Evolutionary conservation across 352 stramenopile species (phyloP).

Genomic region (Globisporangium canariense): DNA sequence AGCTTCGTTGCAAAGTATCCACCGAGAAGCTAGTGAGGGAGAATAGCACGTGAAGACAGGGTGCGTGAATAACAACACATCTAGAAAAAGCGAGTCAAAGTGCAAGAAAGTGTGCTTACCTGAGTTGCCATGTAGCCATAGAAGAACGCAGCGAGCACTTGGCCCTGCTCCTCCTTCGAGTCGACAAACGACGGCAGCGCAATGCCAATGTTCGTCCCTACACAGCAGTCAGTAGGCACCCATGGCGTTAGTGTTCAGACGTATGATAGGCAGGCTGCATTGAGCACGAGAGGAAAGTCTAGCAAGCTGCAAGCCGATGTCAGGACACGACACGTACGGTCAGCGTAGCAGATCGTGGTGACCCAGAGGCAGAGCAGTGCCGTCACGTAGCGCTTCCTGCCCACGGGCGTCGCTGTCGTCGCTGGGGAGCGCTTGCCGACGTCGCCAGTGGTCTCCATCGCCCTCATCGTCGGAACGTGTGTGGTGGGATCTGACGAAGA

Average conservation of each 20-base stretch:
- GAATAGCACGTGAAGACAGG: background rate
- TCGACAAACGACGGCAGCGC: constrained; percentile 71
- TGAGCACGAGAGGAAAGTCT: background rate
- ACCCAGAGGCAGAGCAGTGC: constrained; percentile 70
- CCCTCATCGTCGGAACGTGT: background rate
- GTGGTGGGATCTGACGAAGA: too few species aligned
- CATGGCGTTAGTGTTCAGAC: background rate
- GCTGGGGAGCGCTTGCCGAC: background rate
- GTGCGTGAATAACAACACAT: too few species aligned
- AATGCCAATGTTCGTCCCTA: constrained; percentile 87
- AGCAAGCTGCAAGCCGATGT: background rate
- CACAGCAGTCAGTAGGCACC: background rate
- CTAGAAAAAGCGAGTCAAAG: too few species aligned
- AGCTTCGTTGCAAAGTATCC: constrained; percentile 69
- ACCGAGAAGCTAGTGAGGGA: constrained; percentile 51
- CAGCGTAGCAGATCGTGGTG: constrained; percentile 83
- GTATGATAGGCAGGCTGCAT: too few species aligned
- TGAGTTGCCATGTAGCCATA: constrained; percentile 88
- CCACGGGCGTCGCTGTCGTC: constrained; percentile 2
- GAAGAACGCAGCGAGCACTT: constrained; percentile 84
- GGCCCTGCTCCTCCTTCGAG: constrained; percentile 73
- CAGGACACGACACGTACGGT: constrained; percentile 38
- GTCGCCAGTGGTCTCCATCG: background rate
- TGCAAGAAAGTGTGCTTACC: constrained; percentile 21
- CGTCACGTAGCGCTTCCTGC: constrained; percentile 64